phyloP scores from a whole-genome alignment of 768 basidiomycete genomes.

The Lepiota venenata region DNA sequence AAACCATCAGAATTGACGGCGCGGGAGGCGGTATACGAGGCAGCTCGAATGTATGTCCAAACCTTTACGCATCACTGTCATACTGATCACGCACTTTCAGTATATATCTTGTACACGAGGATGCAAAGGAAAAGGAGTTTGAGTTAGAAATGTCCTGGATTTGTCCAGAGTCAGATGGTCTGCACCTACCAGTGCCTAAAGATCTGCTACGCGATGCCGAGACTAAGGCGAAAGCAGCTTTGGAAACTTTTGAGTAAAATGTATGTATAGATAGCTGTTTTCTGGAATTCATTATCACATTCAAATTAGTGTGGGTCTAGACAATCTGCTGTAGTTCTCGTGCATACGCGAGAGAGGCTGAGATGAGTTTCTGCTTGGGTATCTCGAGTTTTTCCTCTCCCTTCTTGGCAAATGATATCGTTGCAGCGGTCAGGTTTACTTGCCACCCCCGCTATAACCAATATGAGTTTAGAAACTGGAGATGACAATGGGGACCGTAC shows the following conservation, averaged over 20 bases:
- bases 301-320: conserved; percentile 32
- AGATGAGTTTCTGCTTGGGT: conserved; percentile 80
- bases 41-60: conserved; percentile 84
- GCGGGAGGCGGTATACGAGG: conserved; percentile 86
- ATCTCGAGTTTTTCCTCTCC: conserved; percentile 83
- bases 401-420: conserved; percentile 78
- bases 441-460: conserved; percentile 74
- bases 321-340: conserved; percentile 91
- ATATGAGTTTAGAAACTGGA: conserved; percentile 9
- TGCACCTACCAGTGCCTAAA: conserved; percentile 81
- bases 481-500: conserved; percentile 31
- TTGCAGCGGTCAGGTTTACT: conserved; percentile 65
- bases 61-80: not conserved
- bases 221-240: conserved; percentile 77
- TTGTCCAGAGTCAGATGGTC: conserved; percentile 73
- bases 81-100: conserved; percentile 35
- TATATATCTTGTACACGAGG: conserved; percentile 96
- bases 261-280: conserved; percentile 9
- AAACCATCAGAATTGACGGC: conserved; percentile 76
- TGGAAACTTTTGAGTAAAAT: conserved; percentile 56
- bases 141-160: conserved; percentile 99
- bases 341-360: conserved; percentile 74
- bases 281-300: conserved; percentile 5
- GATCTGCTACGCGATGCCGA: conserved; percentile 87
- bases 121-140: conserved; percentile 97